Conservation (phyloP, 345 rosid genomes). For the Excoecaria cochinchinensis region DNA sequence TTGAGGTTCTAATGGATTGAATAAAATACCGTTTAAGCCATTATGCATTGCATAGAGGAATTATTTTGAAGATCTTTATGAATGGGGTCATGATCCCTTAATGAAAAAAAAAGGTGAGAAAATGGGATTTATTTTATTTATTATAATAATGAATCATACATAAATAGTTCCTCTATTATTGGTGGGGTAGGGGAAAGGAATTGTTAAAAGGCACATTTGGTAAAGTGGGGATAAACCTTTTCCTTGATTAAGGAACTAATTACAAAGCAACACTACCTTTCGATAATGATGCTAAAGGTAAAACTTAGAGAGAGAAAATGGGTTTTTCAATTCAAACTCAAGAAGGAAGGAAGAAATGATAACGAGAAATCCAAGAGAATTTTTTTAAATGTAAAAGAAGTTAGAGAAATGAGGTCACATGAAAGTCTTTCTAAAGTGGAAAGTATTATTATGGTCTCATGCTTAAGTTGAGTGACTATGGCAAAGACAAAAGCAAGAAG, state of each 20-base stretch:
- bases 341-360: slow-evolving; percentile 21
- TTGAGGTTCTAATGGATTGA: slow-evolving; percentile 24
- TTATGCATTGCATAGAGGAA: slow-evolving; percentile 11
- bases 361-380: slow-evolving; percentile 7
- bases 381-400: not conserved
- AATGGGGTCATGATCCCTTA: slow-evolving; percentile 17
- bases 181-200: slow-evolving; percentile 27
- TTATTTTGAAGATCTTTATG: slow-evolving; percentile 12
- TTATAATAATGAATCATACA: too few relatives aligned
- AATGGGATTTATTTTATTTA: too few relatives aligned
- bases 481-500: slow-evolving; percentile 34
- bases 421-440: slow-evolving; percentile 30
- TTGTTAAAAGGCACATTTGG: slow-evolving; percentile 21
- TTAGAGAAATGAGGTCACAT: slow-evolving; percentile 33
- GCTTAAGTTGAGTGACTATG: slow-evolving; percentile 30
- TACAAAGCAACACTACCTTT: slow-evolving; percentile 35
- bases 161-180: slow-evolving; percentile 37
- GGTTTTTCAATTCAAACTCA: slow-evolving; percentile 24
- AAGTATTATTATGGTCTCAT: slow-evolving; percentile 42
- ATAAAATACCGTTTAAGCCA: slow-evolving; percentile 21
- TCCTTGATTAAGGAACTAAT: slow-evolving; percentile 43
- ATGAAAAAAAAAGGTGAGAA: too few relatives aligned
- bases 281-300: slow-evolving; percentile 21
- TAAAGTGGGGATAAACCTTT: slow-evolving; percentile 28
- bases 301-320: not conserved